phyloP scores from a whole-genome alignment of 129 eudicot species.

The Artemisia annua region DNA sequence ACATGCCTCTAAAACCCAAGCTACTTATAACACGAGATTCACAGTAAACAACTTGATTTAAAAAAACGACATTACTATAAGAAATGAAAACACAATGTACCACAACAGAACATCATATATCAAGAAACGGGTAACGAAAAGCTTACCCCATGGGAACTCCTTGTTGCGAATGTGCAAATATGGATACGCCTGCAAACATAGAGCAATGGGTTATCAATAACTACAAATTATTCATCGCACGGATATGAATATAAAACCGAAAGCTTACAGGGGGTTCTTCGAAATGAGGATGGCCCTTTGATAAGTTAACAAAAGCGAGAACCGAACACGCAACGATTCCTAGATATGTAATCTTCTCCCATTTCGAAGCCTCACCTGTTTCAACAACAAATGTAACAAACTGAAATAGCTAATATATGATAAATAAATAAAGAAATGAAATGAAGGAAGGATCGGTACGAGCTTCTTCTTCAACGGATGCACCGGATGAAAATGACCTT shows the following conservation, averaged over 20 bases:
- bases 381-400: background rate
- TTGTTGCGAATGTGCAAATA: slow-evolving; percentile 90
- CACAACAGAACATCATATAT: background rate
- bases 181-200: slow-evolving; percentile 64
- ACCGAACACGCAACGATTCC: slow-evolving; percentile 60
- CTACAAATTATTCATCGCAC: too few relatives aligned
- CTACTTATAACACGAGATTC: slow-evolving; percentile 16
- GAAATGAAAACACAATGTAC: background rate
- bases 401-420: background rate
- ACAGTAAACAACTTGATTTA: background rate
- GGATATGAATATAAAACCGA: background rate
- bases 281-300: slow-evolving; percentile 84
- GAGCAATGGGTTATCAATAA: background rate
- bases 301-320: slow-evolving; percentile 53
- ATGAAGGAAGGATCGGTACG: slow-evolving; percentile 36
- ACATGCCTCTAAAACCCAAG: slow-evolving; percentile 5
- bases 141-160: slow-evolving; percentile 97
- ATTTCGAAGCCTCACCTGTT: slow-evolving; percentile 74
- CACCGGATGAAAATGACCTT: slow-evolving; percentile 51
- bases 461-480: slow-evolving; percentile 68
- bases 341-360: slow-evolving; percentile 84
- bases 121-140: background rate
- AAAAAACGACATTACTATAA: background rate
- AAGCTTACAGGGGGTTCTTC: slow-evolving; percentile 83
- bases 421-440: background rate